Evolutionary conservation across 345 rosid species (phyloP), one percentile per base, ranked within the genome.

Genomic region (Syzygium grande): DNA sequence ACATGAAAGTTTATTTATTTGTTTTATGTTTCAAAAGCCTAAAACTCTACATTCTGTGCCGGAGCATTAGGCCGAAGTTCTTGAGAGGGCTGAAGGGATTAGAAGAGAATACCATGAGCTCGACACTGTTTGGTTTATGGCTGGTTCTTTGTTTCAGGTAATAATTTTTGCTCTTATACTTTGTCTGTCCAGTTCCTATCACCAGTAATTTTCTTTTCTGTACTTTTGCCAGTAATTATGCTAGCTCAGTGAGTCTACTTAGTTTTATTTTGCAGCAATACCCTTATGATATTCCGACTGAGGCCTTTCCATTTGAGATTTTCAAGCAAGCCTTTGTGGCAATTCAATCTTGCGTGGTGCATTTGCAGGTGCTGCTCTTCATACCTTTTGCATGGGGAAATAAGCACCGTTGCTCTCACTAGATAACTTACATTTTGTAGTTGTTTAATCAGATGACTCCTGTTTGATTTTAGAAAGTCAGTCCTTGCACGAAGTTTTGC

Each of bases 41-140:
- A 87, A 77, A 84, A 63, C 65, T 86, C 86, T 51, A 80, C 41
- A 87, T 89, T 46, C 89, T 86, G 79, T 87, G 49, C 89, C 54
- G 85, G 43, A 90, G 89, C 88, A 89, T 87, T 86, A 96, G 99
- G 98, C 94, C 55, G 99, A 94, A 93, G 95, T 96, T 92, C 92
- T 97, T 87, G 96, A 93, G 89, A 95, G 99, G 90, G 96, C 95
- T 61, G 96, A 94, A 89, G 98, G 99, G 88, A 97, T 97, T 87
- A 96, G 92, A 92, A 95, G 98, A 92, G 98, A 97, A 90, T 97
- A 96, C 85, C 90, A 93, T 87, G 99, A 97, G 94, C 99, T 97
- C 38, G 99, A 96, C 91, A 96, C 99, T 56, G 97, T 97, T 87
- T 97, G 99, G 99, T 97, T 97, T 92, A 97, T 97, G 99, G 99